Base-by-base conservation (phyloP, 2,329 filamentous ascomycete genomes). In the Endothia cerciana region DNA sequence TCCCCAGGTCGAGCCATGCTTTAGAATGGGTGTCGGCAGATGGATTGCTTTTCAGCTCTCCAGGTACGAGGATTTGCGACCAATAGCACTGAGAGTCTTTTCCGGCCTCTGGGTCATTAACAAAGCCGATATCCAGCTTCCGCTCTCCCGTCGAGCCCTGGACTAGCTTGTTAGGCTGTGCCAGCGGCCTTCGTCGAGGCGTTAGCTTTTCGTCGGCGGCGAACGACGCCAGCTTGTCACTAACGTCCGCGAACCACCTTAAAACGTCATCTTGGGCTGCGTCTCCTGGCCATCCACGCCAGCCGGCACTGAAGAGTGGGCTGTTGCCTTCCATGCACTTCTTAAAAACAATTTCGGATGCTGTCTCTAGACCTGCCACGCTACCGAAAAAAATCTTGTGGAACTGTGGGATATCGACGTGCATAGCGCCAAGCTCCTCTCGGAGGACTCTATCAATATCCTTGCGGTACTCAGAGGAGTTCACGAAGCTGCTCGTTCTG, bases 41-140 rank as follows among this genome's bases (percentile, higher is more conserved):
- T n/a, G 71, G 77, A 65, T 83, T 83, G 69, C 78, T 80, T 72
- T 84, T 83, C 1, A 84, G 73, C 71, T 83, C 79, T 66, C 81
- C 77, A 4, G 77, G 75, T 41, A 84, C 70, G 11, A 83, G 74
- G 60, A 85, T 78, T 15, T 45, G 74, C 5, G 73, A 77, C 79
- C 33, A 36, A 36, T 36, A 10, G 33, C 33, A 36, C 33, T 10
- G 33, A 36, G 4, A 36, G 10, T 36, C 33, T 10, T 36, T 36
- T 36, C 33, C 33, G 33, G 33, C 33, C 33, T 6, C 10, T 6
- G 33, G 33, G 33, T 36, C 2, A 10, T 36, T 10, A 73, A 65
- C 56, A 40, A 66, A 66, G 30, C 64, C 60, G 19, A 66, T 41
- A 15, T 68, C 57, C 30, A 63, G 4, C 13, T 63, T 49, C 28